Conservation (phyloP, 306 rosid species). For the Prunus campanulata region DNA sequence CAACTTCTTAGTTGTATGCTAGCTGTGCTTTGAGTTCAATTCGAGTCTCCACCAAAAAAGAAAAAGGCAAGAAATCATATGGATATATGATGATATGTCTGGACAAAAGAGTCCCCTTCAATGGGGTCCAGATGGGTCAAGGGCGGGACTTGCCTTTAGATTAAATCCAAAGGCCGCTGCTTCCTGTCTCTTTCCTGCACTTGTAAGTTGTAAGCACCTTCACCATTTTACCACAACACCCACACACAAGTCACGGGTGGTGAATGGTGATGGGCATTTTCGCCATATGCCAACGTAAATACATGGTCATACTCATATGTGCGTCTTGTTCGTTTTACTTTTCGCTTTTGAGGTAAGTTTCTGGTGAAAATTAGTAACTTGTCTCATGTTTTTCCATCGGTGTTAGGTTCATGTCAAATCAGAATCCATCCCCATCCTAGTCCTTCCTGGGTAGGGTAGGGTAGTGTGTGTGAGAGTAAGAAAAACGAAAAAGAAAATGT, state of each 20-base stretch:
- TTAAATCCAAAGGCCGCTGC: neutral
- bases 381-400: no score
- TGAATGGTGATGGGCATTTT: neutral
- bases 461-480: no score
- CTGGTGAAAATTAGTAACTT: neutral
- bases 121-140: constrained; percentile 1
- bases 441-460: no score
- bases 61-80: neutral
- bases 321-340: neutral
- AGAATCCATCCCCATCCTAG: no score
- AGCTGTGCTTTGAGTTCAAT: no score
- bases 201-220: neutral
- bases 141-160: neutral
- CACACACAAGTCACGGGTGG: neutral
- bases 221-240: neutral
- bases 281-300: neutral
- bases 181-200: constrained; percentile 17
- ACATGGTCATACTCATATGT: neutral
- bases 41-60: no score
- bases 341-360: neutral
- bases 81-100: neutral
- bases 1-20: no score
- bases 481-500: no score
- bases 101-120: neutral
- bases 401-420: no score